phyloP scores from a whole-genome alignment of 768 basidiomycete genomes.

The Tylopilus rubrobrunneus region DNA sequence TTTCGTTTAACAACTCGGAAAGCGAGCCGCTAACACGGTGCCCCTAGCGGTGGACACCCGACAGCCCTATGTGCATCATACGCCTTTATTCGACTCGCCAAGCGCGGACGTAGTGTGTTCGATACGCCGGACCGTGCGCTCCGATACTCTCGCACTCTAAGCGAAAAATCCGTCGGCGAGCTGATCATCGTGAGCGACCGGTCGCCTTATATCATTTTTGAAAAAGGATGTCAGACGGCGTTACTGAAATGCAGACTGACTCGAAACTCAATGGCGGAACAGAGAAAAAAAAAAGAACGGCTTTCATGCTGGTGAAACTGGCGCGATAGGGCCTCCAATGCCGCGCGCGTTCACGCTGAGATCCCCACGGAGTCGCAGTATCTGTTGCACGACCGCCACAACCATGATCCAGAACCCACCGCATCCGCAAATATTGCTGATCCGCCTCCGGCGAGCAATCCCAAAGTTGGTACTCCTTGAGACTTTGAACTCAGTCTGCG shows the following conservation, averaged over 20 bases:
- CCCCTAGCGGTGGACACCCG: not conserved
- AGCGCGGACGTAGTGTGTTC: not conserved
- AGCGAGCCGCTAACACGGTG: not conserved
- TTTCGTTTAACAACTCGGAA: not conserved
- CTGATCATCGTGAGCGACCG: not conserved
- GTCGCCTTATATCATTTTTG: not conserved
- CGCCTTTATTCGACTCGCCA: not conserved
- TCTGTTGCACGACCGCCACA: not conserved
- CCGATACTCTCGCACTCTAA: not conserved
- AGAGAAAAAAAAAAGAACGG: not conserved
- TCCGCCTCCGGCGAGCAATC: not conserved
- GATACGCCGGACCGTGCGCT: not conserved
- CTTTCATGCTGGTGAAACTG: conserved; percentile 1
- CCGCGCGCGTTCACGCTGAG: not conserved
- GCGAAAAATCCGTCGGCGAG: not conserved
- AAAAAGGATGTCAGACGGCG: not conserved
- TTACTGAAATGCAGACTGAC: too few species aligned
- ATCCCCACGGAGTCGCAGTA: not conserved
- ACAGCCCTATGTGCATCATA: not conserved
- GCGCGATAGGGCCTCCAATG: not conserved
- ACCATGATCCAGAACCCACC: not conserved
- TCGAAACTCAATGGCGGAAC: too few species aligned
- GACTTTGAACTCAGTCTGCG: not conserved
- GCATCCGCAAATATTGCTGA: not conserved
- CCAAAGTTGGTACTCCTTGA: not conserved